A percentile compares a stretch with the other conserved stretches of the same genome.
These are phyloP conservation scores for Cercospora sesami DNA, from an alignment of 2,329 filamentous ascomycete species.

Conservation along the genomic window DNA sequence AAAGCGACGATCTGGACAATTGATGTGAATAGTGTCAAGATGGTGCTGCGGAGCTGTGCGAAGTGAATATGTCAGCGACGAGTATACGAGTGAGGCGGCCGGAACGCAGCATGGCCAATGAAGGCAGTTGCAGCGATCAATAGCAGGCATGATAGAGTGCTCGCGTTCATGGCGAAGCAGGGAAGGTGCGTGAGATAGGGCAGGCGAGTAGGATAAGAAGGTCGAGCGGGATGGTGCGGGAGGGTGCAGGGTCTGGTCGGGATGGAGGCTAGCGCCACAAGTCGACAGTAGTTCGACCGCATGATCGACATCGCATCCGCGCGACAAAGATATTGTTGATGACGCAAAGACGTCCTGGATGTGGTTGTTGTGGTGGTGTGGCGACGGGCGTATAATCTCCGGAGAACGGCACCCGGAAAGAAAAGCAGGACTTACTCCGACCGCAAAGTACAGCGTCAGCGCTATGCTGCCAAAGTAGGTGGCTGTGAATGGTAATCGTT, in stretches of 20 bases:
- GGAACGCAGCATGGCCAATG: neutral
- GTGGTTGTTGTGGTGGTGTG: constrained; percentile 20
- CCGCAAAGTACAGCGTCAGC: constrained; percentile 85
- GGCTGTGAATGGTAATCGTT: constrained; percentile 86
- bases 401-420: constrained; percentile 7
- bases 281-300: constrained; percentile 24
- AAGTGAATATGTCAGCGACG: constrained; percentile 20
- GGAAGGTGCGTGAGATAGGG: constrained; percentile 20
- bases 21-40: constrained; percentile 81
- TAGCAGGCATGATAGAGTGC: neutral
- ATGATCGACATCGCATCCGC: constrained; percentile 29
- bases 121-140: constrained; percentile 8
- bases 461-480: constrained; percentile 93
- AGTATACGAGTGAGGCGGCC: neutral
- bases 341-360: constrained; percentile 16
- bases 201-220: constrained; percentile 19
- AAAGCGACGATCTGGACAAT: constrained; percentile 81
- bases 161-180: constrained; percentile 3
- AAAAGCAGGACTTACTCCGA: constrained; percentile 69
- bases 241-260: constrained; percentile 18
- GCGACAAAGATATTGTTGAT: constrained; percentile 30
- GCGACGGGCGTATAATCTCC: constrained; percentile 19
- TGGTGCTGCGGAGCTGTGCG: constrained; percentile 72
- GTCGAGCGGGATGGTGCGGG: constrained; percentile 19
- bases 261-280: constrained; percentile 17